phyloP scores from a whole-genome alignment of 352 stramenopile genomes.

The Phytophthora pseudosyringae region DNA sequence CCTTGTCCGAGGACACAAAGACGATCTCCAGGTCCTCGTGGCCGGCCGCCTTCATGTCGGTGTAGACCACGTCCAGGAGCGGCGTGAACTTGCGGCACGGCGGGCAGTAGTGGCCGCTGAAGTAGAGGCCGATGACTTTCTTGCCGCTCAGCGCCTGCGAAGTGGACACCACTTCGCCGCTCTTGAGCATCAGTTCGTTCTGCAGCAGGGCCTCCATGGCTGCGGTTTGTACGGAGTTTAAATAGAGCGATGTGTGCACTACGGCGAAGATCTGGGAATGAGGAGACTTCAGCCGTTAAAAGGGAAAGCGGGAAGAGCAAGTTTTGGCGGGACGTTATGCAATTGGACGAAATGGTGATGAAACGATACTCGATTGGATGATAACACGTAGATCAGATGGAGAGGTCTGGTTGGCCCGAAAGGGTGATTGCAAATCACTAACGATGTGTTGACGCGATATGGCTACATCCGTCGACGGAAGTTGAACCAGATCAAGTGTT shows the following conservation, averaged over 20 bases:
- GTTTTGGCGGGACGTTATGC: slow-evolving; percentile 18
- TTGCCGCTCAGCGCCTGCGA: slow-evolving; percentile 68
- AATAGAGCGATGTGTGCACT: slow-evolving; percentile 6
- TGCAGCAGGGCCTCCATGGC: slow-evolving; percentile 76
- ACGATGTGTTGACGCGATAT: slow-evolving; percentile 23
- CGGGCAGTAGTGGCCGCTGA: slow-evolving; percentile 85
- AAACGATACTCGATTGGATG: slow-evolving; percentile 3
- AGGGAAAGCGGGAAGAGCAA: neutral
- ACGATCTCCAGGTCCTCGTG: slow-evolving; percentile 92
- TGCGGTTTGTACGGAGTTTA: neutral
- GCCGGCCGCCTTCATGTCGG: slow-evolving; percentile 70
- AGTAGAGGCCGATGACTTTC: slow-evolving; percentile 88
- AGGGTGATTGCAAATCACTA: slow-evolving; percentile 19
- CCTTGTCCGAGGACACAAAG: slow-evolving; percentile 95
- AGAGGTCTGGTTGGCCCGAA: slow-evolving; percentile 17
- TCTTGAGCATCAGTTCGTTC: slow-evolving; percentile 76
- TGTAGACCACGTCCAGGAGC: slow-evolving; percentile 85
- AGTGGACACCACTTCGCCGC: slow-evolving; percentile 58
- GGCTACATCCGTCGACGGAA: slow-evolving; percentile 9
- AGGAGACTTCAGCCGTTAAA: slow-evolving; percentile 1
- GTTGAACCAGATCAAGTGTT: neutral
- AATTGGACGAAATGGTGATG: slow-evolving; percentile 27
- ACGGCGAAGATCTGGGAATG: slow-evolving; percentile 26
- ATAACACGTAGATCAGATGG: neutral
- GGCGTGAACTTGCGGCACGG: slow-evolving; percentile 96